These are phyloP conservation scores for Echeveria elegans DNA, from an alignment of 164 flowering plant genomes.

Conservation along the genomic window DNA sequence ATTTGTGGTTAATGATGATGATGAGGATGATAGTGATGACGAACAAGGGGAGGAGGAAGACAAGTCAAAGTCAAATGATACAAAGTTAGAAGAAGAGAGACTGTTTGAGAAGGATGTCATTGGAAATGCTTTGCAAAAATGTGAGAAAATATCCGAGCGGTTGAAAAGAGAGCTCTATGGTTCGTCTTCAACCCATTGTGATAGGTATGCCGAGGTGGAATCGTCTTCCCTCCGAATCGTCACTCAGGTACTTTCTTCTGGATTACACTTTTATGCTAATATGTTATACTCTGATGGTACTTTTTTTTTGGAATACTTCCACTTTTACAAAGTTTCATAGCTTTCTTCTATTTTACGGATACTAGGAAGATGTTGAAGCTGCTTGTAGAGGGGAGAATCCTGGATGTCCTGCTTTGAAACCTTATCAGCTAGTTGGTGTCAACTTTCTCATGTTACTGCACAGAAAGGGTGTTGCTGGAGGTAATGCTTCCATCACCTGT, in stretches of 20 bases:
- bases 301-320: too few relatives aligned
- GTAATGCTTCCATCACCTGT: slow-evolving; percentile 23
- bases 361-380: slow-evolving; percentile 65
- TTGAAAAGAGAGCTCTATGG: slow-evolving; percentile 66
- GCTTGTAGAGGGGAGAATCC: slow-evolving; percentile 64
- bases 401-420: slow-evolving; percentile 74
- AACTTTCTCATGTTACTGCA: slow-evolving; percentile 86
- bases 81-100: slow-evolving; percentile 23
- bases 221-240: slow-evolving; percentile 65
- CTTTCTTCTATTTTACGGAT: slow-evolving; percentile 4
- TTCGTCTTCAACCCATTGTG: slow-evolving; percentile 36
- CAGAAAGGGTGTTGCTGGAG: slow-evolving; percentile 81
- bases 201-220: slow-evolving; percentile 66
- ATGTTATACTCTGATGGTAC: too few relatives aligned
- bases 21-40: slow-evolving; percentile 30
- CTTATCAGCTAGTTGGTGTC: slow-evolving; percentile 95
- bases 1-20: slow-evolving; percentile 57
- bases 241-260: slow-evolving; percentile 49
- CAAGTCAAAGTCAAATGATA: slow-evolving; percentile 1
- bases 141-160: slow-evolving; percentile 69
- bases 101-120: slow-evolving; percentile 53
- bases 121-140: slow-evolving; percentile 79
- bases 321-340: neutral
- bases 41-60: slow-evolving; percentile 13
- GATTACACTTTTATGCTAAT: too few relatives aligned